Percentiles rank a stretch among this genome's conserved stretches.
phyloP scores from a whole-genome alignment of 2,329 filamentous ascomycete genomes.

The Penicillium oxalicum region DNA sequence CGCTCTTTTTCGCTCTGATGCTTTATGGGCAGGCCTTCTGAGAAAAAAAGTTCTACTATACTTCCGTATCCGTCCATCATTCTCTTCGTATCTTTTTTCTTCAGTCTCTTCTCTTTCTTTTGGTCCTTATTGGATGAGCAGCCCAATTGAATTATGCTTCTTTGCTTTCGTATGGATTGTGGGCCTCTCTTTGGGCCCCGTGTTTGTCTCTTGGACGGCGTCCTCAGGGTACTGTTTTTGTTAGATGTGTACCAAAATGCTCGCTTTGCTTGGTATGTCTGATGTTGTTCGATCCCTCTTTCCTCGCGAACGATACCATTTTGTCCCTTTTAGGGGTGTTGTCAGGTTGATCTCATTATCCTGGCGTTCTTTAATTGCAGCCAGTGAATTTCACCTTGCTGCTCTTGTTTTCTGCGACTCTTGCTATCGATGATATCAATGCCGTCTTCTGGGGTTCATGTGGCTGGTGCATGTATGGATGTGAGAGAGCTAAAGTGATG shows the following conservation, averaged over 20 bases:
- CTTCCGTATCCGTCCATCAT: slow-evolving; percentile 12
- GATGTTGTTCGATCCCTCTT: slow-evolving; percentile 18
- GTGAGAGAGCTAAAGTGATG: too few species aligned
- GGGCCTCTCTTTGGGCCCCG: slow-evolving; percentile 20
- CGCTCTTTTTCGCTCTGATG: slow-evolving; percentile 30
- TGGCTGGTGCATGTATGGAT: too few species aligned
- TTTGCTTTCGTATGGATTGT: slow-evolving; percentile 28
- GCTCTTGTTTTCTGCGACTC: not conserved
- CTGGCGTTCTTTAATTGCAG: not conserved
- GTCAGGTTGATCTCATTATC: too few species aligned
- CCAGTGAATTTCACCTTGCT: not conserved
- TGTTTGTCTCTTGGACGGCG: slow-evolving; percentile 3
- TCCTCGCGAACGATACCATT: slow-evolving; percentile 4
- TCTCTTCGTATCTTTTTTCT: slow-evolving; percentile 1
- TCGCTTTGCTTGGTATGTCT: slow-evolving; percentile 19
- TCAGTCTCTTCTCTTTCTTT: slow-evolving; percentile 8
- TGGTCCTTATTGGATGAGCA: slow-evolving; percentile 30
- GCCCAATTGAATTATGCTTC: slow-evolving; percentile 34
- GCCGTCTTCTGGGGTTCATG: too few species aligned
- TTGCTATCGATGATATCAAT: too few species aligned
- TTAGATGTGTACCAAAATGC: slow-evolving; percentile 29
- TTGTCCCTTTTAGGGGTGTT: not conserved
- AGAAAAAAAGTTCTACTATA: slow-evolving; percentile 37
- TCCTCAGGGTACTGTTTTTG: slow-evolving; percentile 13
- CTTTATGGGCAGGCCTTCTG: slow-evolving; percentile 41